Evolutionary conservation across 352 stramenopile genomes (phyloP), one percentile per base, ranked within the genome.

Genomic region (Phytophthora melonis): DNA sequence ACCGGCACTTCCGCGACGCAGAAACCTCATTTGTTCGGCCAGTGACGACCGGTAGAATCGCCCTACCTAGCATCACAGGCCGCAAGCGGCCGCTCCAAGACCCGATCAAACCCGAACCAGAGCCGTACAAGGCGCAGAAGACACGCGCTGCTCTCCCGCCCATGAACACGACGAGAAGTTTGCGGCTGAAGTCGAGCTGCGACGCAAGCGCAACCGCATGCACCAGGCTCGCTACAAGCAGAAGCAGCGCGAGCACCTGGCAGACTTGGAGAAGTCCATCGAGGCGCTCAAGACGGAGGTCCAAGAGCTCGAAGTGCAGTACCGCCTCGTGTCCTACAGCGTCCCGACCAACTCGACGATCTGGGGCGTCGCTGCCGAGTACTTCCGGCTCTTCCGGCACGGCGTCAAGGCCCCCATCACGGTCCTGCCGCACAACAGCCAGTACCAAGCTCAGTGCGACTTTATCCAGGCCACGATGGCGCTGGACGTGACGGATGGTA

Each of bases 321-420:
- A 52, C 7, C 39, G 54, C 9, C 3, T 69, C 19, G 3, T 69
- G 4, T 69, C 27, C 5, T 67, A 66, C 52, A 30, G 13, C n/a
- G 34, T 68, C 10, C 52, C 63, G 8, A 63, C 25, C 9, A 56
- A 36, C 39, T 49, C 39, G 5, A 70, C 63, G 9, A 23, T 63
- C 18, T 70, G 63, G 54, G 41, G n/a, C 7, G 43, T 58, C 13
- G 54, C 63, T 5, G 30, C 43, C 8, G 63, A 64, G 41, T 70
- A 34, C 14, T 70, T 70, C 19, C 63, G 63, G 6, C 41, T 64
- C 39, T 63, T 70, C 55, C 41, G 63, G 3, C 41, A 58, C 19
- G 54, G 63, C 1, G 63, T 64, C 16, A 50, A 57, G 21, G 27
- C 18, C 7, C 41, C 63, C 36, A 45, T 45, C 36, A 45, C 36